Percentiles rank a stretch among this genome's conserved stretches.
phyloP scores from a whole-genome alignment of 2,329 filamentous ascomycete genomes.

The Aspergillus hiratsukae region DNA sequence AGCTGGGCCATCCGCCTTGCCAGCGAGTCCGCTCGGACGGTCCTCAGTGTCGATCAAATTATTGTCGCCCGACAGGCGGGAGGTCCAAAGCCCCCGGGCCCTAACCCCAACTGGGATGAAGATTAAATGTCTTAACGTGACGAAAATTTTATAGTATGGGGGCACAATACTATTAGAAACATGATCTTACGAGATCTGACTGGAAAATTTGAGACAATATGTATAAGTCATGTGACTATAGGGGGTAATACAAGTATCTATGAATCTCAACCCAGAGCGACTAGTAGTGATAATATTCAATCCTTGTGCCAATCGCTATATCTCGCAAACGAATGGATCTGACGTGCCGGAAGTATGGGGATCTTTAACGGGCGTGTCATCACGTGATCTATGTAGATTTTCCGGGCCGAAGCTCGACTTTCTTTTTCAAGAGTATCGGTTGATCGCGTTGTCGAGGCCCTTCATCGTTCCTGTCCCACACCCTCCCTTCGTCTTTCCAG shows the following conservation, averaged over 20 bases:
- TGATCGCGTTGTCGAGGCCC: constrained; percentile 1
- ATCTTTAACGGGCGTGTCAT: background rate
- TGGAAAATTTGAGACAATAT: constrained; percentile 1
- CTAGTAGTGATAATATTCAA: background rate
- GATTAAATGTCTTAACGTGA: constrained; percentile 42
- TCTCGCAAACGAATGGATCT: background rate
- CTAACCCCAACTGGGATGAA: constrained; percentile 76
- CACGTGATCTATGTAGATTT: constrained; percentile 33
- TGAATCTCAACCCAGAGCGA: background rate
- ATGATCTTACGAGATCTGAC: constrained; percentile 27
- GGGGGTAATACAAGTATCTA: constrained; percentile 1
- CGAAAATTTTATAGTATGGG: constrained; percentile 6
- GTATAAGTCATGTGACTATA: constrained; percentile 1
- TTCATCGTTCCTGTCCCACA: constrained; percentile 6
- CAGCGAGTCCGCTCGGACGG: constrained; percentile 88
- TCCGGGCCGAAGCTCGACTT: constrained; percentile 26
- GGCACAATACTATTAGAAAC: constrained; percentile 23
- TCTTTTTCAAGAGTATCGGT: constrained; percentile 23
- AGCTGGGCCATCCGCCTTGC: constrained; percentile 96
- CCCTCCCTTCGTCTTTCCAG: constrained; percentile 10
- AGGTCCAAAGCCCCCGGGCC: constrained; percentile 92
- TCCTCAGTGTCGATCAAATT: constrained; percentile 96
- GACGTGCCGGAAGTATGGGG: background rate
- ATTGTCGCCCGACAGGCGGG: constrained; percentile 97
- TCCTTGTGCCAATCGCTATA: background rate